phyloP scores from a whole-genome alignment of 176 grass and related monocot species.

The Phoenix dactylifera region DNA sequence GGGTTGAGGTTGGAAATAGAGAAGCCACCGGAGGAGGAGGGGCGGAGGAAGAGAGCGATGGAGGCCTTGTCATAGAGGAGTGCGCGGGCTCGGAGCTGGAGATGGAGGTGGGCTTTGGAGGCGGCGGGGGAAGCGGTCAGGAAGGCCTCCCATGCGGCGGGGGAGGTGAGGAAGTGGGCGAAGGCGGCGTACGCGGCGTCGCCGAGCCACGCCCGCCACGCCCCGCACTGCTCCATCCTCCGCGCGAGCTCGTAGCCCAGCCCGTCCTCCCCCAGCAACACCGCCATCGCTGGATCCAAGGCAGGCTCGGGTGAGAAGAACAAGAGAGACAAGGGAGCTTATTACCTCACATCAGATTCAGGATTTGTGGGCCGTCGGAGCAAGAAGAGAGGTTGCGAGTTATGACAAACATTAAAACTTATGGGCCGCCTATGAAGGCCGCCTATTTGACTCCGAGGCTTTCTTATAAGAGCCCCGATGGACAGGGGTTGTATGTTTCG shows the following conservation, averaged over 20 bases:
- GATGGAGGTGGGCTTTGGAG: constrained; percentile 48
- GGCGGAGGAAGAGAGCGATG: constrained; percentile 25
- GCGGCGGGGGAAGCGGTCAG: constrained; percentile 27
- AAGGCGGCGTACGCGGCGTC: constrained; percentile 58
- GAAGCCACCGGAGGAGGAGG: background rate
- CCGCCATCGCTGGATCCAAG: constrained; percentile 18
- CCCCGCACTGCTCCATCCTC: constrained; percentile 67
- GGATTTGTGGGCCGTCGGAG: too few species aligned
- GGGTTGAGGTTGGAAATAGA: constrained; percentile 11
- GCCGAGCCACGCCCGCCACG: constrained; percentile 86
- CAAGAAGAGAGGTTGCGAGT: too few species aligned
- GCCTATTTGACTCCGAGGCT: too few species aligned
- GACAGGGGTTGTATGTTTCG: too few species aligned
- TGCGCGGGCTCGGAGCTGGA: constrained; percentile 76
- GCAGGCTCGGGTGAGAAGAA: too few species aligned
- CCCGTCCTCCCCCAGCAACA: constrained; percentile 93
- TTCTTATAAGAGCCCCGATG: too few species aligned
- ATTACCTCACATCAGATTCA: too few species aligned
- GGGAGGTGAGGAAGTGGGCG: constrained; percentile 39
- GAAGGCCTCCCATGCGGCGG: constrained; percentile 78
- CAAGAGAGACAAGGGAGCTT: too few species aligned
- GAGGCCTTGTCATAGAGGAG: constrained; percentile 97
- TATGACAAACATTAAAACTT: too few species aligned
- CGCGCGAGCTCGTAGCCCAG: constrained; percentile 77
- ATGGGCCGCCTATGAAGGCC: too few species aligned